Evolutionary conservation across 306 rosid species (phyloP), one percentile per base, ranked within the genome.

Genomic region (Cicer yamashitae): DNA sequence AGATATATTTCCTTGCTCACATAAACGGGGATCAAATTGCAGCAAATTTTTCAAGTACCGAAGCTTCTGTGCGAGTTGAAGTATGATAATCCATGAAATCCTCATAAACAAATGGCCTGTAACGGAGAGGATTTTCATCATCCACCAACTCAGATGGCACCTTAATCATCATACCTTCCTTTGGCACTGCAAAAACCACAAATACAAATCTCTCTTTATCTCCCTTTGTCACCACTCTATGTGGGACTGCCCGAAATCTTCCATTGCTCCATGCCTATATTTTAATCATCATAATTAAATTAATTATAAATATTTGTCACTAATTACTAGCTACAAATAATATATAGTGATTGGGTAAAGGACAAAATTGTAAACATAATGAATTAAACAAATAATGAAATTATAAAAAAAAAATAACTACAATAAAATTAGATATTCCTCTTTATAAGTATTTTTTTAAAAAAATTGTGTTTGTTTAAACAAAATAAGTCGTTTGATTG

Each of bases 181-280:
- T 74, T 2, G 90, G 90, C 77, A 59, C 1, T 2, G 80, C 48
- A 57, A 84, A 84, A 10, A 70, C 6, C 15, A 46, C 86, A 65
- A 63, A 59, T 7, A 83, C 63, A 43, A 84, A 84, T 60, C 91
- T 82, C 6, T 80, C 85, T 75, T 71, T 71, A 0, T 70, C 63
- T 25, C 85, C 87, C 0, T 64, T 69, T 81, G 82, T 56, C 76
- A 60, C 67, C 83, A 87, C 88, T 65, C 85, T 80, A 52, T 87
- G 91, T 7, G 45, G 76, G 34, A 43, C 84, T 2, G 90, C 84
- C 67, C 82, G 83, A 38, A 84, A 79, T 43, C 85, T 84, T 53
- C 85, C 87, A 39, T 84, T 84, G 81, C 88, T 87, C 88, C 91
- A 87, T 1, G 88, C 91, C 88, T 82, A 47, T 5, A 40, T 40